Conservation (phyloP, 148 eudicot species). For the Suaeda aralocaspica region DNA sequence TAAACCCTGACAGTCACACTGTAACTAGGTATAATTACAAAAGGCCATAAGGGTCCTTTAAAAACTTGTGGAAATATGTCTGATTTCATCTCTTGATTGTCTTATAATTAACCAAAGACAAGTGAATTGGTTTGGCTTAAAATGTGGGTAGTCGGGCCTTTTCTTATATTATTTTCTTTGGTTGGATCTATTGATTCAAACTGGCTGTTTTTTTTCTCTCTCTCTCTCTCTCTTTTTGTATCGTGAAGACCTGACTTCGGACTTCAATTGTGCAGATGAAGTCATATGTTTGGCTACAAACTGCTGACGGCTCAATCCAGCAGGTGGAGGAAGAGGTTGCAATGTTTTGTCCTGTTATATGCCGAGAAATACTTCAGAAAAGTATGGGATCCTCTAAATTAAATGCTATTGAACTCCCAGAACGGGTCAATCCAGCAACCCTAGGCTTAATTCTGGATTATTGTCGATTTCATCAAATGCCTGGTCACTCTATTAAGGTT, state of each 20-base stretch:
- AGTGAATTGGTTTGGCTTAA: not conserved
- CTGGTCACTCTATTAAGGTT: constrained; percentile 85
- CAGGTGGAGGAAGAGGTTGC: constrained; percentile 94
- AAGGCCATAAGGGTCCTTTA: not conserved
- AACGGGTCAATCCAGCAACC: constrained; percentile 61
- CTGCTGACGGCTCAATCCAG: constrained; percentile 72
- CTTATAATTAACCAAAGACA: not conserved
- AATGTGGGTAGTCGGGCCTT: not conserved
- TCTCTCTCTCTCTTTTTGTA: not conserved
- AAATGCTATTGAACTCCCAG: constrained; percentile 76
- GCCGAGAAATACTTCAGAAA: constrained; percentile 71
- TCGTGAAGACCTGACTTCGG: constrained; percentile 5
- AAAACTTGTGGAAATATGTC: not conserved
- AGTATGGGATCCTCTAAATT: constrained; percentile 71
- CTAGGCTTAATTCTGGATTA: constrained; percentile 68
- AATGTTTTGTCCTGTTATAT: constrained; percentile 74
- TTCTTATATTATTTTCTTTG: too few species aligned
- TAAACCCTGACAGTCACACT: not conserved
- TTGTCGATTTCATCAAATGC: constrained; percentile 76
- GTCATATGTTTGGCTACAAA: constrained; percentile 84
- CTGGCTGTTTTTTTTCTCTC: not conserved
- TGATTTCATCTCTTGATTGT: not conserved
- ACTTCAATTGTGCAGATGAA: constrained; percentile 47
- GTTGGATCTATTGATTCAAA: not conserved
- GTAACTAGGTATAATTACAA: not conserved